These are phyloP conservation scores for Triticum urartu DNA, from an alignment of 176 grass and related monocot genomes.

Conservation along the genomic window DNA sequence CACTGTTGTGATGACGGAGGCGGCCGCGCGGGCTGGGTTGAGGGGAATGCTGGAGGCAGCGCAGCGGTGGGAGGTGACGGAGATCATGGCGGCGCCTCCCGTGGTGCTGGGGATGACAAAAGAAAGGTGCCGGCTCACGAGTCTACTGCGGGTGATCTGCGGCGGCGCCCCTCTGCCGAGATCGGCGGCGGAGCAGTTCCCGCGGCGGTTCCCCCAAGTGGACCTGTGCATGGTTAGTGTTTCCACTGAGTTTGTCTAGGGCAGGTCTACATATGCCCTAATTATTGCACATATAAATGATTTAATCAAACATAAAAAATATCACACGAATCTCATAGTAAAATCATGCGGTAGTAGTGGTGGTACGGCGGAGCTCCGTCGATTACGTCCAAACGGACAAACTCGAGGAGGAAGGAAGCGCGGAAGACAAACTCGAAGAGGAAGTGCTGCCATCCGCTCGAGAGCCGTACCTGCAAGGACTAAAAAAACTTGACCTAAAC, in stretches of 20 bases:
- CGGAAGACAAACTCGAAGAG: no score
- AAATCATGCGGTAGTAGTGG: no score
- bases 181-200: conserved; percentile 35
- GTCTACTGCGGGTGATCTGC: conserved; percentile 31
- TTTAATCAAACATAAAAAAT: no score
- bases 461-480: no score
- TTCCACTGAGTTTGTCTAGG: background rate
- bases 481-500: no score
- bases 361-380: no score
- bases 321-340: no score
- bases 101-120: conserved; percentile 48
- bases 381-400: no score
- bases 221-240: conserved; percentile 38
- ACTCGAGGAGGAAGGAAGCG: no score
- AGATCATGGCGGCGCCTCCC: conserved; percentile 56
- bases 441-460: no score
- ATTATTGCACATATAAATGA: no score
- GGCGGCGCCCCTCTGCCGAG: conserved; percentile 47
- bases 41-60: conserved; percentile 33
- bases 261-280: no score
- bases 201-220: conserved; percentile 37
- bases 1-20: conserved; percentile 37
- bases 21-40: background rate
- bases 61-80: conserved; percentile 37
- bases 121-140: background rate